Conservation (phyloP, 352 stramenopile genomes). For the Phytophthora brassicae region DNA sequence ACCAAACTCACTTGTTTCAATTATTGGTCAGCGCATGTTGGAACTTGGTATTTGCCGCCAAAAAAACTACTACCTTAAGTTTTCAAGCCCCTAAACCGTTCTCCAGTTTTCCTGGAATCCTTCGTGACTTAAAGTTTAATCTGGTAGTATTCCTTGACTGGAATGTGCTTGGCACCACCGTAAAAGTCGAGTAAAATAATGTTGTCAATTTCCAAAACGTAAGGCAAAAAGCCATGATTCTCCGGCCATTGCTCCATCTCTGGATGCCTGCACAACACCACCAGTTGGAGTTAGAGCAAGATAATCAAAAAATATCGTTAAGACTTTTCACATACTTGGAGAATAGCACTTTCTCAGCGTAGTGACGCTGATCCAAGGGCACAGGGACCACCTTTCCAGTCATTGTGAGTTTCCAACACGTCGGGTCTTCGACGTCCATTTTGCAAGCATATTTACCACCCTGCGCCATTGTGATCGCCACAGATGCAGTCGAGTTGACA, state of each 20-base stretch:
- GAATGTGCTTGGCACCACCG: constrained; percentile 64
- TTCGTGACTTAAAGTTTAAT: constrained; percentile 29
- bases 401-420: constrained; percentile 68
- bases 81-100: too few species aligned
- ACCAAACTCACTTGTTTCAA: too few species aligned
- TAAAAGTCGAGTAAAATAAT: constrained; percentile 76
- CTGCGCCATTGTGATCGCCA: constrained; percentile 65
- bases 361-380: constrained; percentile 34
- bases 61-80: too few species aligned
- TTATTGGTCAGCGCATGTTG: too few species aligned
- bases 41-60: too few species aligned
- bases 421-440: constrained; percentile 70
- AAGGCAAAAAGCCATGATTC: constrained; percentile 55
- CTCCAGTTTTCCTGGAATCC: too few species aligned
- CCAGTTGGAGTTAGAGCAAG: background rate
- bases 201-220: constrained; percentile 56
- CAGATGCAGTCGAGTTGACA: constrained; percentile 51
- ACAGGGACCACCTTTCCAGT: constrained; percentile 54
- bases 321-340: constrained; percentile 55
- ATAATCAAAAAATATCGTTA: background rate
- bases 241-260: constrained; percentile 68
- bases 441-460: constrained; percentile 48
- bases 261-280: constrained; percentile 43
- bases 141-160: constrained; percentile 61
- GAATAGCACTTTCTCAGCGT: constrained; percentile 61